Conservation (phyloP, 768 basidiomycete species). For the Mycena metata region DNA sequence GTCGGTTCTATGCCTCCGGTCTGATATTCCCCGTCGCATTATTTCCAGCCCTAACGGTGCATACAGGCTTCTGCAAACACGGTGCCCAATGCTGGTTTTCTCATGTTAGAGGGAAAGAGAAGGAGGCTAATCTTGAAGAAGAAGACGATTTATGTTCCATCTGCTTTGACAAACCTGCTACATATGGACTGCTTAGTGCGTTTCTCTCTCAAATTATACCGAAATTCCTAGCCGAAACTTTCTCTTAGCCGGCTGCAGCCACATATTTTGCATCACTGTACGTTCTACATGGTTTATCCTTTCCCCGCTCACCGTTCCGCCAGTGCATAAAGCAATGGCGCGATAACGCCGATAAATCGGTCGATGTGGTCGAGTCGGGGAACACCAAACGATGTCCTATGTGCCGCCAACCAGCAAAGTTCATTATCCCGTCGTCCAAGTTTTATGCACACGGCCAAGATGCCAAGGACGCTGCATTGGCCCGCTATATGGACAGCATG, state of each 20-base stretch:
- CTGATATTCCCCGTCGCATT: conserved; percentile 27
- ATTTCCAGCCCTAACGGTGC: conserved; percentile 10
- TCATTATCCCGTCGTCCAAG: conserved; percentile 80
- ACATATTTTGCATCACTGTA: conserved; percentile 83
- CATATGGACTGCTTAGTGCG: conserved; percentile 78
- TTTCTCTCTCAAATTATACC: neutral
- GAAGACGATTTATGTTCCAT: conserved; percentile 75
- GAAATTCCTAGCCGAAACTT: neutral
- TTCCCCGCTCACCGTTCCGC: conserved; percentile 5
- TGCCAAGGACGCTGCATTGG: conserved; percentile 64
- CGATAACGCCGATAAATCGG: conserved; percentile 65
- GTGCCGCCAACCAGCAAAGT: conserved; percentile 75
- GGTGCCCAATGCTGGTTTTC: conserved; percentile 84
- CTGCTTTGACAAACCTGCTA: conserved; percentile 79
- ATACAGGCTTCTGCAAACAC: conserved; percentile 78
- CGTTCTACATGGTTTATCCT: conserved; percentile 36
- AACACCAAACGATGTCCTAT: conserved; percentile 85
- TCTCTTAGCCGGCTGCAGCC: conserved; percentile 75
- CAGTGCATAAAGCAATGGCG: conserved; percentile 89
- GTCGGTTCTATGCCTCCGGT: conserved; percentile 75
- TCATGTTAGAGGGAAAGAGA: conserved; percentile 55
- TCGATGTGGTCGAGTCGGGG: conserved; percentile 65
- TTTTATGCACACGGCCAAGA: conserved; percentile 70
- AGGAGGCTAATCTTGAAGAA: conserved; percentile 46
- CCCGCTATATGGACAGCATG: conserved; percentile 82